These are phyloP conservation scores for Daldinia vernicosa DNA, from an alignment of 495 filamentous ascomycete species.

Conservation along the genomic window DNA sequence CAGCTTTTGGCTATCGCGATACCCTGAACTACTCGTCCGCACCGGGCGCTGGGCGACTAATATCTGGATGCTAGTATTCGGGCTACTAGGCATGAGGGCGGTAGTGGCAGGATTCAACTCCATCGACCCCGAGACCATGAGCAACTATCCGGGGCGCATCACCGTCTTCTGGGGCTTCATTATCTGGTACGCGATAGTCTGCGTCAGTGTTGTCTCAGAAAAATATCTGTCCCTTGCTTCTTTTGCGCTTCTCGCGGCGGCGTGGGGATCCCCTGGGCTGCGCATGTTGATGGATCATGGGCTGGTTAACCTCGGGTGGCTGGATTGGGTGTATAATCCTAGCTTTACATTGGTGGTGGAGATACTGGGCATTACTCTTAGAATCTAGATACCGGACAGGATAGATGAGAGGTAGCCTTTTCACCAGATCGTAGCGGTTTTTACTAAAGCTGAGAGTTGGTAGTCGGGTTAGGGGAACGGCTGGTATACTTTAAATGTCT, in stretches of 20 bases:
- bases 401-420: not conserved
- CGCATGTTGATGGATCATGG: conserved; percentile 25
- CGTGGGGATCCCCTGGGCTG: conserved; percentile 1
- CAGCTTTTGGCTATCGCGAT: conserved; percentile 5
- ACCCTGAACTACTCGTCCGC: conserved; percentile 13
- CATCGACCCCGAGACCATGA: not conserved
- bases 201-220: not conserved
- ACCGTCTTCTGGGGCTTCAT: conserved; percentile 3
- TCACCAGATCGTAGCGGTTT: not conserved
- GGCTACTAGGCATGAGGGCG: conserved; percentile 13
- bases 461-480: not conserved
- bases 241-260: not conserved
- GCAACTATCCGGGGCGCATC: not conserved
- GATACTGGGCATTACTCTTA: not conserved
- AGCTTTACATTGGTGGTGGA: not conserved
- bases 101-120: conserved; percentile 25
- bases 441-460: not conserved
- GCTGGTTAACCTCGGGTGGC: conserved; percentile 27
- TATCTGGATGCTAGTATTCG: conserved; percentile 23
- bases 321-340: conserved; percentile 19
- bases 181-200: conserved; percentile 13
- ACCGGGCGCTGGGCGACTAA: conserved; percentile 20
- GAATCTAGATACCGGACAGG: not conserved
- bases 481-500: not conserved
- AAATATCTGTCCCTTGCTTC: conserved; percentile 4